Percentiles rank a stretch among this genome's conserved stretches.
Conservation (phyloP, 1,284 basidiomycete species). For the Trichosporon inkin region DNA sequence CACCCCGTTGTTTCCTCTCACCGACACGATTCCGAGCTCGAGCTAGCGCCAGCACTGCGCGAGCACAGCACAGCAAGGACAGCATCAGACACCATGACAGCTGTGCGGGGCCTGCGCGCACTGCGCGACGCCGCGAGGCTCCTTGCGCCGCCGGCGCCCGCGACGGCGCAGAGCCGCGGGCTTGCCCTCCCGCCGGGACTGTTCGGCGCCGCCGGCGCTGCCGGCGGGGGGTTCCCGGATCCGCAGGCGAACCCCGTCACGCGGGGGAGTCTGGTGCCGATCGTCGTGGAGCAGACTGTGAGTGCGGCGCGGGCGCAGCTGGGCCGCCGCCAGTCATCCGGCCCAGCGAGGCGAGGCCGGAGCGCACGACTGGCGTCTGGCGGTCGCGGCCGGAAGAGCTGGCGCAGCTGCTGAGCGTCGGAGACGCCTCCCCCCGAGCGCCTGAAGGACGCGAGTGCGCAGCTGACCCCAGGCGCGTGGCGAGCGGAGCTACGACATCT, state of each 20-base stretch:
- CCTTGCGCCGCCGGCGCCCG: not conserved
- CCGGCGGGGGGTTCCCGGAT: not conserved
- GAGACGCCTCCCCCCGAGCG: too few relatives aligned
- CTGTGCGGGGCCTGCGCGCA: not conserved
- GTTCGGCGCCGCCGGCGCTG: not conserved
- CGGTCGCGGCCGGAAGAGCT: too few relatives aligned
- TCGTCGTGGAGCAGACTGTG: slow-evolving; percentile 89
- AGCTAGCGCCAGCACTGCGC: not conserved
- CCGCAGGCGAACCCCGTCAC: slow-evolving; percentile 28
- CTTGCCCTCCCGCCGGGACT: not conserved
- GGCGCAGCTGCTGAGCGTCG: too few relatives aligned
- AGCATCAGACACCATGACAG: not conserved
- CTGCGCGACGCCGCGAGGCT: not conserved
- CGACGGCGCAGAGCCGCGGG: not conserved
- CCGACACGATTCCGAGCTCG: not conserved
- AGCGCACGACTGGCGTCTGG: too few relatives aligned
- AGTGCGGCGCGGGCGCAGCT: too few relatives aligned
- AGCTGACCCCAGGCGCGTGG: slow-evolving; percentile 81
- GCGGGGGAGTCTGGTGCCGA: slow-evolving; percentile 63
- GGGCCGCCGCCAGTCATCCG: not conserved
- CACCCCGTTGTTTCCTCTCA: not conserved
- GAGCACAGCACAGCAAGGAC: not conserved
- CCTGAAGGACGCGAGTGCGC: too few relatives aligned
- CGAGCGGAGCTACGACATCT: slow-evolving; percentile 91
- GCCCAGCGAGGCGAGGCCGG: too few relatives aligned